Percentiles rank a stretch among this genome's conserved stretches.
phyloP scores from a whole-genome alignment of 352 stramenopile genomes.

The Phytophthora boehmeriae region DNA sequence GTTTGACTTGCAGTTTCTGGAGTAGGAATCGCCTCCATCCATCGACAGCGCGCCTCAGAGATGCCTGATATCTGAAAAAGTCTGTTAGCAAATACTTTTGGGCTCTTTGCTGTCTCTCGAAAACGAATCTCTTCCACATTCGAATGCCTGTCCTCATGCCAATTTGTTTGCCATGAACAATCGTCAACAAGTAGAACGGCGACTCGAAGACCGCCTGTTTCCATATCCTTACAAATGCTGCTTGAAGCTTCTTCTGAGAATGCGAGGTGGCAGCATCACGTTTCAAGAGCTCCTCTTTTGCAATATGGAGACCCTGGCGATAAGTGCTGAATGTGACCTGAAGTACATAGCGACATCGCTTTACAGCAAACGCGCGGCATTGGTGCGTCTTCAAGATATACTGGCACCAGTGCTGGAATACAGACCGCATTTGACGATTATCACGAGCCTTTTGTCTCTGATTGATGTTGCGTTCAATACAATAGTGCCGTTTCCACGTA shows the following conservation, averaged over 20 bases:
- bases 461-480: conserved; percentile 20
- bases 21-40: conserved; percentile 15
- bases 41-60: conserved; percentile 12
- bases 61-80: conserved; percentile 30
- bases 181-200: conserved; percentile 15
- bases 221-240: conserved; percentile 4
- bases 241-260: conserved; percentile 4
- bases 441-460: conserved; percentile 7
- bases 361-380: conserved; percentile 14
- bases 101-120: neutral
- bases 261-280: conserved; percentile 5
- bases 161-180: conserved; percentile 9
- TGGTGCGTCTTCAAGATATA: conserved; percentile 20
- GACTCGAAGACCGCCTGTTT: conserved; percentile 15
- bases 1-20: conserved; percentile 13
- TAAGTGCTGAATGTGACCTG: conserved; percentile 7
- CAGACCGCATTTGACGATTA: conserved; percentile 3
- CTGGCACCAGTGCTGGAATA: conserved; percentile 22
- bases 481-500: conserved; percentile 16
- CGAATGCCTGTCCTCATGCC: conserved; percentile 15
- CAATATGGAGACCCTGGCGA: conserved; percentile 2
- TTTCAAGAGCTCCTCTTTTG: neutral
- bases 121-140: conserved; percentile 25
- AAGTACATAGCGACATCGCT: conserved; percentile 6
- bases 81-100: conserved; percentile 34